Conservation (phyloP, 2,329 filamentous ascomycete genomes). For the Bertia moriformis region DNA sequence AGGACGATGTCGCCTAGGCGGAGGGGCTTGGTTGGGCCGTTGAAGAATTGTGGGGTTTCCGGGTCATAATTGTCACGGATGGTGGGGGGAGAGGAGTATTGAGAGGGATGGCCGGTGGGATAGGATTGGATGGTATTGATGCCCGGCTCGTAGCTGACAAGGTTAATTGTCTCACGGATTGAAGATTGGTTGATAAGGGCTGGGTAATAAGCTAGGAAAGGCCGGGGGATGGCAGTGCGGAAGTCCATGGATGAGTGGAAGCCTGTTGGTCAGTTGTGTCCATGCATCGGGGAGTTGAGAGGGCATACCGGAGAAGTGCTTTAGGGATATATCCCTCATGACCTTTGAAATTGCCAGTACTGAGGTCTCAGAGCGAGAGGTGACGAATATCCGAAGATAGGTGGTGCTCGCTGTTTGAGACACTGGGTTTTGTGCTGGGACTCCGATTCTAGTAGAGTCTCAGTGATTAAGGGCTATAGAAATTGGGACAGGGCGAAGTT, state of each 20-base stretch:
- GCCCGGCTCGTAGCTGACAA: conserved; percentile 1
- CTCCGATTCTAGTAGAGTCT: conserved; percentile 11
- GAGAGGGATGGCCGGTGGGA: conserved; percentile 9
- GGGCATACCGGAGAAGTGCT: conserved; percentile 25
- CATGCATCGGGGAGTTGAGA: neutral
- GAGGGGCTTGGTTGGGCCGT: conserved; percentile 12
- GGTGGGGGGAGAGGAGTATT: too few relatives aligned
- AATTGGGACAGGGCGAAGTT: conserved; percentile 6
- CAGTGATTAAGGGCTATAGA: neutral
- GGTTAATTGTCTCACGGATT: conserved; percentile 8
- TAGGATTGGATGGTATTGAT: conserved; percentile 2
- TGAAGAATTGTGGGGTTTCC: conserved; percentile 4
- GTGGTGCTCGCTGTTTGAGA: conserved; percentile 25
- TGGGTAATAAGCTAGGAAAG: conserved; percentile 25
- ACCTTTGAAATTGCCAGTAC: conserved; percentile 14
- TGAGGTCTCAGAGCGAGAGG: conserved; percentile 14
- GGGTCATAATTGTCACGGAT: conserved; percentile 10
- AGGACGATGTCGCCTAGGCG: conserved; percentile 25
- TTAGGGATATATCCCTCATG: conserved; percentile 20
- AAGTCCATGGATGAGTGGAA: conserved; percentile 24
- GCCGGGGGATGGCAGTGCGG: conserved; percentile 19
- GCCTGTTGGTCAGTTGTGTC: too few relatives aligned
- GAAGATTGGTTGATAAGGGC: conserved; percentile 12
- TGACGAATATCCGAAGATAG: conserved; percentile 26
- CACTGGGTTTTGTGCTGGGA: conserved; percentile 18